phyloP scores from a whole-genome alignment of 1,139 yeast species.

The Yamadazyma pseudoaaseri region DNA sequence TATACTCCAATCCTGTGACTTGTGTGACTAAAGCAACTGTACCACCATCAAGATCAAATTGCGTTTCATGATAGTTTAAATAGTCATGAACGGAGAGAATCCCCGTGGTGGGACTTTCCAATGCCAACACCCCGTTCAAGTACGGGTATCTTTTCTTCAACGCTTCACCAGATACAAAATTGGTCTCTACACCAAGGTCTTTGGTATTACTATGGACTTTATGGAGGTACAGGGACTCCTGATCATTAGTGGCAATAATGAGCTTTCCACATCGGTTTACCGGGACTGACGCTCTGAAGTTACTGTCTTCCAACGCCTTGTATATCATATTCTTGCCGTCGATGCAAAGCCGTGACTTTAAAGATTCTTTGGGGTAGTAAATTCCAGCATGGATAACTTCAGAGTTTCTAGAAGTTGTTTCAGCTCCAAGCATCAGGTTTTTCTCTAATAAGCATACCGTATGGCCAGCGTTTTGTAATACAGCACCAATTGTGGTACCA shows the following conservation, averaged over 20 bases:
- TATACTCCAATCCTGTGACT: slow-evolving; percentile 45
- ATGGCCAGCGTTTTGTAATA: slow-evolving; percentile 45
- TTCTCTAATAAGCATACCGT: slow-evolving; percentile 69
- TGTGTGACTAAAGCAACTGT: slow-evolving; percentile 64
- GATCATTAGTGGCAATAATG: slow-evolving; percentile 78
- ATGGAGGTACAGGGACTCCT: slow-evolving; percentile 59
- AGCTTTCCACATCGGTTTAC: slow-evolving; percentile 76
- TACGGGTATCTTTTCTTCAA: slow-evolving; percentile 60
- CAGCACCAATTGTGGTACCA: slow-evolving; percentile 79
- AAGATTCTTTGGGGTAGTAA: slow-evolving; percentile 68
- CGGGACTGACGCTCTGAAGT: slow-evolving; percentile 41
- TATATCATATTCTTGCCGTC: slow-evolving; percentile 73
- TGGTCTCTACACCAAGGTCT: slow-evolving; percentile 55
- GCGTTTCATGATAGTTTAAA: slow-evolving; percentile 56
- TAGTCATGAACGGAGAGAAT: slow-evolving; percentile 80
- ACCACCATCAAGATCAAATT: slow-evolving; percentile 55
- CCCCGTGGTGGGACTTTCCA: slow-evolving; percentile 84
- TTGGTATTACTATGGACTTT: slow-evolving; percentile 49
- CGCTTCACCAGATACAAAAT: slow-evolving; percentile 44
- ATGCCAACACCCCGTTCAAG: slow-evolving; percentile 59
- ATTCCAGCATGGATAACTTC: slow-evolving; percentile 93
- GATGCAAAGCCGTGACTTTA: slow-evolving; percentile 70
- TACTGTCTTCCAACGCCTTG: slow-evolving; percentile 38
- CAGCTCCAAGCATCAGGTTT: slow-evolving; percentile 64
- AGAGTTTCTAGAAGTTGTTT: slow-evolving; percentile 83